Evolutionary conservation across 768 basidiomycete genomes (phyloP), one percentile per base, ranked within the genome.

Genomic region (Trametes meyenii): DNA sequence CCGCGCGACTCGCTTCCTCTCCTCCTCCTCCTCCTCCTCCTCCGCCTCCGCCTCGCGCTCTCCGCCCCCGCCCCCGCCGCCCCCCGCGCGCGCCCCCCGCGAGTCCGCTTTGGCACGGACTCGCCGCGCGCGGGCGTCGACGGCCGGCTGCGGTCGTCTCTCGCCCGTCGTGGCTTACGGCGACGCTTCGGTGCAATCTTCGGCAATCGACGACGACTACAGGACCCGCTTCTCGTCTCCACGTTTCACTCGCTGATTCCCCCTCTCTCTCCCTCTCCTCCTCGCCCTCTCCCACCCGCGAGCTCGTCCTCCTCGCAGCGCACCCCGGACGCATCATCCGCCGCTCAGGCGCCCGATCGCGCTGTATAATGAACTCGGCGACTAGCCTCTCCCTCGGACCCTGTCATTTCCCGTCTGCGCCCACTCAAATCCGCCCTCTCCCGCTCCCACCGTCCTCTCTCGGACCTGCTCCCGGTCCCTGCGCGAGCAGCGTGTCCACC

Each of bases 171-270:
- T 17, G 40, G 21, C 29, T 2, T 17, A 35, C 35, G 33, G 7
- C 50, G 4, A 13, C n/a, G 21, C n/a, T 26, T 33, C 50, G 33
- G 42, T 24, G 26, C 49, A 39, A 48, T 54, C 55, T 44, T 62
- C 56, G 55, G 55, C 61, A 39, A 62, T 62, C 61, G 61, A 62
- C 61, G 56, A 46, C 38, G 43, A 55, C 23, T 26, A 61, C 43
- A 24, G 50, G 50, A 50, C 49, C 49, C 50, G 36, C 49, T 40
- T 58, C 49, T 13, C 50, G 50, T 48, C 35, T 39, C 45, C 55
- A 50, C 55, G 55, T 49, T 57, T 50, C 55, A n/a, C 10, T 11
- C 55, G 5, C 45, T 57, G 35, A 26, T 33, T 38, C 4, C 14
- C 2, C 23, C 5, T 36, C 55, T 3, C 19, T 21, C 14, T 8